Percentiles rank a stretch among this genome's conserved stretches.
phyloP scores from a whole-genome alignment of 2,329 filamentous ascomycete genomes.

The Chalaropsis ovoidea region DNA sequence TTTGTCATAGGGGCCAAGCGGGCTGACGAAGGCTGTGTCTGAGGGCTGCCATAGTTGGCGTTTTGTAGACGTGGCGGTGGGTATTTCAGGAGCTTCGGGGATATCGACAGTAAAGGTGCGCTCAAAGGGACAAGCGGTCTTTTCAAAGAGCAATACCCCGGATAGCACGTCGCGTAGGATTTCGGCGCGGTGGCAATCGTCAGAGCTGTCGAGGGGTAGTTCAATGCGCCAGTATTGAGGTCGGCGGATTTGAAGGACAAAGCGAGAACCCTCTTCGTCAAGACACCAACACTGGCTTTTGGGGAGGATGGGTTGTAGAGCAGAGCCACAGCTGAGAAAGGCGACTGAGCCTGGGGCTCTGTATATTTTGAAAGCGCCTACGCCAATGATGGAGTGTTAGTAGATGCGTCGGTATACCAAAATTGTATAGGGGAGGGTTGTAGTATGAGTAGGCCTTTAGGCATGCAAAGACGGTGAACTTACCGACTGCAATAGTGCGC shows the following conservation, averaged over 20 bases:
- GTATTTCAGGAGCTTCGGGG: constrained; percentile 49
- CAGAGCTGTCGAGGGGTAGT: constrained; percentile 47
- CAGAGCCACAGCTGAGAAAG: constrained; percentile 74
- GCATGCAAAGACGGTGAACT: constrained; percentile 28
- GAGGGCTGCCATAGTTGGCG: constrained; percentile 20
- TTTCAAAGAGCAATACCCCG: constrained; percentile 72
- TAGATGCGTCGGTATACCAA: neutral
- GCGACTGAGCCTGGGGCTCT: constrained; percentile 75
- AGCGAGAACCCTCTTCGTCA: constrained; percentile 66
- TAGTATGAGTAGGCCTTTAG: neutral
- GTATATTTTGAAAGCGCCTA: constrained; percentile 71
- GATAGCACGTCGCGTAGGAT: constrained; percentile 59
- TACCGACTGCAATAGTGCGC: constrained; percentile 69
- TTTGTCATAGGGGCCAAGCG: constrained; percentile 23
- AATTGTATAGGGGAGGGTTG: neutral
- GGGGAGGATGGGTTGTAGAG: constrained; percentile 76
- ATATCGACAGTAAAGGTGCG: constrained; percentile 64
- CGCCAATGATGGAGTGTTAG: neutral
- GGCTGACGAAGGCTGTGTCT: constrained; percentile 21
- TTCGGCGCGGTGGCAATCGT: constrained; percentile 54
- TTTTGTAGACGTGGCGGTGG: neutral
- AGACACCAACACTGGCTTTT: constrained; percentile 93
- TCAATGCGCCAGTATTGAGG: constrained; percentile 89
- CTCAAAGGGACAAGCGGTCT: constrained; percentile 76
- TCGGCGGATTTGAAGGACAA: constrained; percentile 74